Evolutionary conservation across 129 eudicot genomes (phyloP).

Genomic region (Helianthus tuberosus): DNA sequence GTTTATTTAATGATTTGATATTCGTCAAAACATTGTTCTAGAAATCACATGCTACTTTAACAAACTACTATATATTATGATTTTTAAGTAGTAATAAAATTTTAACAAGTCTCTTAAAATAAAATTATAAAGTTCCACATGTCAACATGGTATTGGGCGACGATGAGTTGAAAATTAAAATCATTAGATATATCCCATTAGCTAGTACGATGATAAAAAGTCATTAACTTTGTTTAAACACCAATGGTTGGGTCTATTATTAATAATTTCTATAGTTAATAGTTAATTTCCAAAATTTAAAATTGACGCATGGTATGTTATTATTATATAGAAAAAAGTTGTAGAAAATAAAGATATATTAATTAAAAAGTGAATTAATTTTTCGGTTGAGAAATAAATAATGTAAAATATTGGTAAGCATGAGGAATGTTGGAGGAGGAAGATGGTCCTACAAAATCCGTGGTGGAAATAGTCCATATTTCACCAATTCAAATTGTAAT

Average conservation of each 20-base stretch:
- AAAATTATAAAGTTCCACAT: neutral
- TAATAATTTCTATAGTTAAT: neutral
- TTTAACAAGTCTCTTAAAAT: neutral
- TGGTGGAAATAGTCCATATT: slow-evolving; percentile 34
- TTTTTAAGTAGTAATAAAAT: too few species aligned
- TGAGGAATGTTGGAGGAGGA: slow-evolving; percentile 29
- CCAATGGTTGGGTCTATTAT: neutral
- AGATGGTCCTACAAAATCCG: slow-evolving; percentile 29
- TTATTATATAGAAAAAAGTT: neutral
- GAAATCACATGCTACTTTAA: slow-evolving; percentile 7
- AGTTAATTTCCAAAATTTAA: neutral
- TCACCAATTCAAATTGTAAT: slow-evolving; percentile 23
- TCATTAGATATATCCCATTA: too few species aligned
- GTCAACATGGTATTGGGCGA: neutral
- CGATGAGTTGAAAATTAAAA: neutral
- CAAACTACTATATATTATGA: too few species aligned
- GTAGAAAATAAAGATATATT: neutral
- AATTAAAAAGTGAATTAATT: neutral
- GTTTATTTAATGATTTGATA: slow-evolving; percentile 1
- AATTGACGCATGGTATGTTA: neutral
- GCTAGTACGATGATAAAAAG: neutral
- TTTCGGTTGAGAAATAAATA: neutral
- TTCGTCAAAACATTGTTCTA: slow-evolving; percentile 21
- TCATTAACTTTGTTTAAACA: neutral
- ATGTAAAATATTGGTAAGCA: slow-evolving; percentile 11